Conservation (phyloP, 306 rosid species). For the Luffa aegyptiaca region DNA sequence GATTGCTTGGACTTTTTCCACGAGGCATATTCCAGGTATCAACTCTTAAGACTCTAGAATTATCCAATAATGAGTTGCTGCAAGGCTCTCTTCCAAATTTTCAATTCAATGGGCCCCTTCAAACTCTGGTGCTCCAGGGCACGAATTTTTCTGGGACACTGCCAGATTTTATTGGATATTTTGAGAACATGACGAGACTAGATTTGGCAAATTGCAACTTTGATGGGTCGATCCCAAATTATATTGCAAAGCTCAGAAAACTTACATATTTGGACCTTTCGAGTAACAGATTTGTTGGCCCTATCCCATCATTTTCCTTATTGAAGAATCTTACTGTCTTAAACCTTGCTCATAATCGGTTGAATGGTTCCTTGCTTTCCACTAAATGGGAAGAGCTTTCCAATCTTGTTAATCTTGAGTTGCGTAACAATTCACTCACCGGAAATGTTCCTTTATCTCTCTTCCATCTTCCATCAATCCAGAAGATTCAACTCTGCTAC, state of each 20-base stretch:
- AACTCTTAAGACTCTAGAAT: conserved; percentile 1
- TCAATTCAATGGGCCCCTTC: background rate
- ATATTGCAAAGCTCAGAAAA: conserved; percentile 8
- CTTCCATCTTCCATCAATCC: conserved; percentile 12
- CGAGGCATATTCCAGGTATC: conserved; percentile 12
- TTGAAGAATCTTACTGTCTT: conserved; percentile 9
- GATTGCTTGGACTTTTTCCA: conserved; percentile 16
- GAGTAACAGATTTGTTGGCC: background rate
- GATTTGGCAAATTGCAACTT: conserved; percentile 11
- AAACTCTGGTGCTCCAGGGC: background rate
- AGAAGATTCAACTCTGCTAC: conserved; percentile 5
- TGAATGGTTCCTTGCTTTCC: conserved; percentile 18
- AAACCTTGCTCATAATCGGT: conserved; percentile 11
- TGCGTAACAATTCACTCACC: conserved; percentile 14
- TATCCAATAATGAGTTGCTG: background rate
- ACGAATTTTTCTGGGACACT: conserved; percentile 16
- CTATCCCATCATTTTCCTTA: conserved; percentile 15
- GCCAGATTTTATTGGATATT: conserved; percentile 15
- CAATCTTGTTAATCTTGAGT: conserved; percentile 12
- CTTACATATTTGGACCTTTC: conserved; percentile 18
- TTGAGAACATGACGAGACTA: conserved; percentile 8
- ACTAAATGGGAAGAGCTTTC: conserved; percentile 14
- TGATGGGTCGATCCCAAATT: conserved; percentile 14
- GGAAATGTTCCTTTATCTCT: conserved; percentile 19
- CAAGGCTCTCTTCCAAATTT: conserved; percentile 21